Evolutionary conservation across 2,329 filamentous ascomycete species (phyloP).

Genomic region (Endothia cerciana): DNA sequence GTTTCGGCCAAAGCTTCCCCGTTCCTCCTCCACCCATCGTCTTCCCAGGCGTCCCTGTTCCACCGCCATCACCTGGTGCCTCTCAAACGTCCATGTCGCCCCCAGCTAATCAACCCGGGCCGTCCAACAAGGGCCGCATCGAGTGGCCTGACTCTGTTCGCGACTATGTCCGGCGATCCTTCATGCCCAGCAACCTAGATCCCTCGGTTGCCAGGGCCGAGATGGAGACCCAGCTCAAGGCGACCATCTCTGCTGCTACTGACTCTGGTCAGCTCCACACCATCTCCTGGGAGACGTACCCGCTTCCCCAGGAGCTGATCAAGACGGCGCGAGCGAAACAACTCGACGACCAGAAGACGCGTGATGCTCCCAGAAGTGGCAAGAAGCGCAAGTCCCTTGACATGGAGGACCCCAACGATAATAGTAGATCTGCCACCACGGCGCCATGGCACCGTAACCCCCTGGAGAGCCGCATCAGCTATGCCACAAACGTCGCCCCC

Average conservation of each 20-base stretch:
- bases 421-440: conserved; percentile 45
- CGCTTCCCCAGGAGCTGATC: conserved; percentile 84
- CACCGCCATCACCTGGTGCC: conserved; percentile 33
- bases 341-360: conserved; percentile 26
- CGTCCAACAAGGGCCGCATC: conserved; percentile 61
- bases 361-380: conserved; percentile 26
- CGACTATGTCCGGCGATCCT: conserved; percentile 86
- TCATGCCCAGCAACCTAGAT: conserved; percentile 73
- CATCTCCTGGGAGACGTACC: conserved; percentile 82
- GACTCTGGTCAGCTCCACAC: conserved; percentile 71
- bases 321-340: conserved; percentile 62
- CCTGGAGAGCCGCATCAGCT: conserved; percentile 78
- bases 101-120: conserved; percentile 36
- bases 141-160: conserved; percentile 85
- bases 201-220: conserved; percentile 66
- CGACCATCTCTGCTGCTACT: conserved; percentile 81
- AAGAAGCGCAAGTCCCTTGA: conserved; percentile 87
- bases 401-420: conserved; percentile 57
- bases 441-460: conserved; percentile 71
- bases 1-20: conserved; percentile 52
- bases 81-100: conserved; percentile 32
- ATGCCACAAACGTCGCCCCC: conserved; percentile 54
- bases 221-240: conserved; percentile 83
- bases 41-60: conserved; percentile 27
- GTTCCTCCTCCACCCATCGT: conserved; percentile 38